phyloP scores from a whole-genome alignment of 306 rosid genomes.

The Ceratonia siliqua region DNA sequence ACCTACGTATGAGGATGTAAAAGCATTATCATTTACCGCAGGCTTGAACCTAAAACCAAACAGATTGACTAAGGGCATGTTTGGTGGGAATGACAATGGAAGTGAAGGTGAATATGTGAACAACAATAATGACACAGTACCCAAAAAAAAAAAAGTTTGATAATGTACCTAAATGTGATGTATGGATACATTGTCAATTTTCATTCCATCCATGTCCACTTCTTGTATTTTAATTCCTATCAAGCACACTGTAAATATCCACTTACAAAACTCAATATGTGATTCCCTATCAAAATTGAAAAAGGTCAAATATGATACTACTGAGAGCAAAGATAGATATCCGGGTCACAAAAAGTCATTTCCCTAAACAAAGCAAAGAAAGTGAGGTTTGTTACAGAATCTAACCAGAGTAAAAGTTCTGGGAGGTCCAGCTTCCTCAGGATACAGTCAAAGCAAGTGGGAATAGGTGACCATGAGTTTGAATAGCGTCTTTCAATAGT shows the following conservation, averaged over 20 bases:
- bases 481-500: not conserved
- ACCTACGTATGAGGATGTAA: not conserved
- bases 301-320: not conserved
- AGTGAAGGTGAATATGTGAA: not conserved
- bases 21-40: not conserved
- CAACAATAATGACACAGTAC: too few relatives aligned
- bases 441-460: not conserved
- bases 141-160: not conserved
- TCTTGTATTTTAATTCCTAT: not conserved
- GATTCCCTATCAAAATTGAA: not conserved
- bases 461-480: not conserved
- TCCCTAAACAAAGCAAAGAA: slow-evolving; percentile 1
- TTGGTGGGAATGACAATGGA: not conserved
- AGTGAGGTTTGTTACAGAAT: slow-evolving; percentile 11
- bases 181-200: not conserved
- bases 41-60: not conserved
- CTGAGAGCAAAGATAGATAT: not conserved
- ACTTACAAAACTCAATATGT: not conserved
- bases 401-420: slow-evolving; percentile 24
- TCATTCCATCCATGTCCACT: not conserved
- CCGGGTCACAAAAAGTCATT: not conserved
- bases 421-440: not conserved
- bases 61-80: not conserved
- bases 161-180: not conserved
- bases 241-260: not conserved